These are phyloP conservation scores for Trichophyton equinum DNA, from an alignment of 2,329 filamentous ascomycete genomes.

Conservation along the genomic window DNA sequence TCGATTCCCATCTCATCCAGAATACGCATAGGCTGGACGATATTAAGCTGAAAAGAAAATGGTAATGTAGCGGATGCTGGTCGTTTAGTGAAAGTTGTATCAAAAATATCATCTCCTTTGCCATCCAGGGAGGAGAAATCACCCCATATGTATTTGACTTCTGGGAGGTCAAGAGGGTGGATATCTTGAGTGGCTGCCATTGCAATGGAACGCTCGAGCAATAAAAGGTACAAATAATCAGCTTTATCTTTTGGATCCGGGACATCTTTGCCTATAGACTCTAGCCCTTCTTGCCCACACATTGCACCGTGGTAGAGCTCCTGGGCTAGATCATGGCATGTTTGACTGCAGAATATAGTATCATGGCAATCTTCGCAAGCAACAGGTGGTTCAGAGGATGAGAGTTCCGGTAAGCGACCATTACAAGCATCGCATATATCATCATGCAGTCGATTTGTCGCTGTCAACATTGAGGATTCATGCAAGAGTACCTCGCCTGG, in stretches of 20 bases:
- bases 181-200: slow-evolving; percentile 48
- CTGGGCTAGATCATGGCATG: slow-evolving; percentile 45
- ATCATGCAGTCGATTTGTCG: slow-evolving; percentile 77
- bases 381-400: slow-evolving; percentile 25
- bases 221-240: slow-evolving; percentile 47
- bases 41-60: slow-evolving; percentile 49
- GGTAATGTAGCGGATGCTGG: slow-evolving; percentile 37
- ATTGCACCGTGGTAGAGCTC: slow-evolving; percentile 46
- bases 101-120: slow-evolving; percentile 6
- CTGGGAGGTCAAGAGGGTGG: slow-evolving; percentile 48
- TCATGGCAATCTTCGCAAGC: slow-evolving; percentile 45
- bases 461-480: slow-evolving; percentile 78
- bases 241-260: slow-evolving; percentile 45
- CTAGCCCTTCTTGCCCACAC: slow-evolving; percentile 42
- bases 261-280: slow-evolving; percentile 47
- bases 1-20: slow-evolving; percentile 52
- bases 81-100: slow-evolving; percentile 1
- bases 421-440: slow-evolving; percentile 84
- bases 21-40: slow-evolving; percentile 47
- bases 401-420: slow-evolving; percentile 52
- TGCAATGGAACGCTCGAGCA: slow-evolving; percentile 47
- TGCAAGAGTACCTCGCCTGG: slow-evolving; percentile 64
- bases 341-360: slow-evolving; percentile 47
- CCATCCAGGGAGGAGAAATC: slow-evolving; percentile 40
- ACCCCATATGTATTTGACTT: slow-evolving; percentile 54